Evolutionary conservation across 257 asterid species (phyloP), one percentile per base, ranked within the genome.

Genomic region (Solanum virginianum): DNA sequence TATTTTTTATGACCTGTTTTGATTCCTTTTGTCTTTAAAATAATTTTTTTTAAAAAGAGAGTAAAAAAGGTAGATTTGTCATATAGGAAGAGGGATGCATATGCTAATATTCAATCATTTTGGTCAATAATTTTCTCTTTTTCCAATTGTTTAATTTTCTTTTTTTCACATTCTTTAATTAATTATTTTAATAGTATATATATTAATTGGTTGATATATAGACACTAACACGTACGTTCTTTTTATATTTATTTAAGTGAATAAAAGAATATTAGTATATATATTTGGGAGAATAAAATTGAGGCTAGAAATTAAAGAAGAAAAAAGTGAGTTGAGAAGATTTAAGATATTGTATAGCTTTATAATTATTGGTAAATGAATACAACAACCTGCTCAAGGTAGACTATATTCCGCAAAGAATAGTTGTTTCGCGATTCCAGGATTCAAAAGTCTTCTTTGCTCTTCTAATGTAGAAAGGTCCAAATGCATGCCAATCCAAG

Each of bases 401-500:
- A 39, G 60, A 43, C 29, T 15, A 20, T 4, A 59, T 8, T 6
- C 29, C 10, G 8, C 82, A 75, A 84, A 65, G 57, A 63, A 74
- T 63, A 36, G 29, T 22, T 80, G 57, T 60, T 68, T 63, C 53
- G 26, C 69, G 32, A 51, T 59, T 26, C 10, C 41, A 4, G 22
- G n/a, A 53, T 51, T 77, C 65, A 77, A 51, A 59, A 81, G 10
- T 4, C 14, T 43, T 57, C 56, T 45, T 59, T 43, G 22, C 57
- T 32, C 39, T 75, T 26, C 82, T 77, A 59, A 18, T 80, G 82
- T 36, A 85, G 53, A 62, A 86, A 55, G 82, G 39, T 86, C 86
- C 85, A 80, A 85, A 83, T 69, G 69, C 36, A 80, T 4, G 81
- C 84, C 24, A 81, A 51, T 63, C 89, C 92, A n/a, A 90, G 89